Conservation (phyloP, 768 basidiomycete genomes). For the Cyclocybe aegerita region DNA sequence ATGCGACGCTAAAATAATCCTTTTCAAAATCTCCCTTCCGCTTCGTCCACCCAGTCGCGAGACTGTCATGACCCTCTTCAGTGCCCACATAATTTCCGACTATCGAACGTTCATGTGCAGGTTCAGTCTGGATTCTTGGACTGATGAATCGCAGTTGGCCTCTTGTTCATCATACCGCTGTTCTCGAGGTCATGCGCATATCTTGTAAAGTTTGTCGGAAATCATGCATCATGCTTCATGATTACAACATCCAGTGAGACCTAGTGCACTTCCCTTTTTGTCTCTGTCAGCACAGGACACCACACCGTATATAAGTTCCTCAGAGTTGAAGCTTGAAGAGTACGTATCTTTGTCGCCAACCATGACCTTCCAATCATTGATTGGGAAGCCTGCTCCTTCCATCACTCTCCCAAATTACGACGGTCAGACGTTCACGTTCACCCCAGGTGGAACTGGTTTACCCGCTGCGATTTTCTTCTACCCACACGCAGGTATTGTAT, state of each 20-base stretch:
- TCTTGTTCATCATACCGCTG: too few relatives aligned
- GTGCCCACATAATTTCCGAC: neutral
- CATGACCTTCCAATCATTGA: conserved; percentile 22
- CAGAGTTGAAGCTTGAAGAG: too few relatives aligned
- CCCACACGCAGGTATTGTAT: conserved; percentile 57
- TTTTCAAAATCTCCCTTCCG: conserved; percentile 11
- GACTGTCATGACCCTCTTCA: neutral
- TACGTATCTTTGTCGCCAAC: neutral
- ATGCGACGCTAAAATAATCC: conserved; percentile 38
- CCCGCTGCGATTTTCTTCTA: conserved; percentile 82
- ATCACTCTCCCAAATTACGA: conserved; percentile 66
- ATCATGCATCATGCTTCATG: too few relatives aligned
- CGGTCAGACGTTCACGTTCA: conserved; percentile 59
- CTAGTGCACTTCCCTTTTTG: too few relatives aligned
- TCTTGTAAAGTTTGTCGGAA: too few relatives aligned
- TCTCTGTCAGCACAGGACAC: too few relatives aligned
- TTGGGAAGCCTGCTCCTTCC: conserved; percentile 65
- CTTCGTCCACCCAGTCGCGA: neutral
- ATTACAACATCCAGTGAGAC: too few relatives aligned
- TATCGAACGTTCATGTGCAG: neutral
- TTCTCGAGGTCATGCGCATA: too few relatives aligned
- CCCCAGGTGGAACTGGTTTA: conserved; percentile 52
- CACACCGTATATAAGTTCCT: too few relatives aligned
- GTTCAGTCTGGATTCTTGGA: too few relatives aligned
- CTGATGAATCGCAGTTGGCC: too few relatives aligned